These are phyloP conservation scores for Jaminaea rosea DNA, from an alignment of 1,284 basidiomycete species.

Conservation along the genomic window DNA sequence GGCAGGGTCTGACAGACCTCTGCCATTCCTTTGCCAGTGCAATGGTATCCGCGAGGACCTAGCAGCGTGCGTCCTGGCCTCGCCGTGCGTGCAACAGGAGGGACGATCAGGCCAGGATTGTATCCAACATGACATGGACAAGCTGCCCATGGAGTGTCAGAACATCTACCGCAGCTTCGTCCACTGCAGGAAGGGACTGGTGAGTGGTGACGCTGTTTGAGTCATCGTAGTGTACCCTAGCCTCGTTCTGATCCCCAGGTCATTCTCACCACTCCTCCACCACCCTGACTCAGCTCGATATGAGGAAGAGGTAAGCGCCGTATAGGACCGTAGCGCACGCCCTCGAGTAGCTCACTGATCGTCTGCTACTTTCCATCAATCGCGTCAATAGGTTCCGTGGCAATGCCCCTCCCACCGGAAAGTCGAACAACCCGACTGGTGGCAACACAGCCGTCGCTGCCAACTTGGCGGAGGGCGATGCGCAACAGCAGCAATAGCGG, in stretches of 20 bases:
- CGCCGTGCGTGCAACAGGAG: slow-evolving; percentile 24
- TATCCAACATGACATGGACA: slow-evolving; percentile 23
- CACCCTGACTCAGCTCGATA: slow-evolving; percentile 18
- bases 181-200: slow-evolving; percentile 28
- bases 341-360: neutral
- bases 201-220: slow-evolving; percentile 9
- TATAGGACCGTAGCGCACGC: neutral
- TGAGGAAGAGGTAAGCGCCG: slow-evolving; percentile 19
- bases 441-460: slow-evolving; percentile 19
- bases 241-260: neutral
- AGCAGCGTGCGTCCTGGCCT: slow-evolving; percentile 24
- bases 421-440: slow-evolving; percentile 17
- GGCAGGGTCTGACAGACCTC: too few relatives aligned
- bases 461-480: too few relatives aligned
- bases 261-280: neutral
- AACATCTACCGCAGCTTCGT: slow-evolving; percentile 33
- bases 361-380: neutral
- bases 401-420: slow-evolving; percentile 20
- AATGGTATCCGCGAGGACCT: slow-evolving; percentile 23
- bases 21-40: slow-evolving; percentile 19
- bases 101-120: slow-evolving; percentile 26
- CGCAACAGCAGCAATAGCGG: too few relatives aligned
- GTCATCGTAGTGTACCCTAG: neutral
- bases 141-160: slow-evolving; percentile 30
- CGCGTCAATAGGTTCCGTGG: slow-evolving; percentile 16